Conservation (phyloP, 2,329 filamentous ascomycete genomes). For the Chaetomiaceae sp. region DNA sequence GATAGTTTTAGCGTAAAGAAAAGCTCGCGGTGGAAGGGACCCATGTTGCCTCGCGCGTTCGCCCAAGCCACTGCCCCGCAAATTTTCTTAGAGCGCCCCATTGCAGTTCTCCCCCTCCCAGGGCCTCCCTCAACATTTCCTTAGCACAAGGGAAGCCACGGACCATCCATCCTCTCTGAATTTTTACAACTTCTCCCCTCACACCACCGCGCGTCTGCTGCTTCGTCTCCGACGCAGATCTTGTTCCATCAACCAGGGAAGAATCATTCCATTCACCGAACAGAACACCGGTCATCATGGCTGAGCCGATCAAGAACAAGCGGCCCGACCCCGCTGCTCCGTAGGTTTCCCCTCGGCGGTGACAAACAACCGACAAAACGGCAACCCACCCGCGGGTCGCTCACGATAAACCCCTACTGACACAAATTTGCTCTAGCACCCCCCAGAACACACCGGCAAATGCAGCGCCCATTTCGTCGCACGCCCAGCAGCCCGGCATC, state of each 20-base stretch:
- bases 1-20: background rate
- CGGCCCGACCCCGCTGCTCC: conserved; percentile 54
- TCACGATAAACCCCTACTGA: conserved; percentile 18
- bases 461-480: conserved; percentile 95
- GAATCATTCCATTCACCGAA: conserved; percentile 26
- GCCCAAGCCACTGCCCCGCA: conserved; percentile 24
- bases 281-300: conserved; percentile 42
- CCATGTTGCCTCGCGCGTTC: conserved; percentile 11
- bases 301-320: conserved; percentile 62
- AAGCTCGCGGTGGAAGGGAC: conserved; percentile 3
- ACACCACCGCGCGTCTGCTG: conserved; percentile 15
- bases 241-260: conserved; percentile 25
- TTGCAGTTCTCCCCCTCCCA: conserved; percentile 23
- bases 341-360: conserved; percentile 42
- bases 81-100: conserved; percentile 22
- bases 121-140: conserved; percentile 28
- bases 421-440: conserved; percentile 56
- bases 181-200: conserved; percentile 27
- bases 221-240: conserved; percentile 19
- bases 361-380: background rate
- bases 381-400: conserved; percentile 1
- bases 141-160: conserved; percentile 17
- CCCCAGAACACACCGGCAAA: conserved; percentile 96
- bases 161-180: conserved; percentile 9
- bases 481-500: conserved; percentile 91